A percentile compares a stretch with the other conserved stretches of the same genome.
Conservation (phyloP, 75 land plant species). For the Cunninghamia lanceolata region DNA sequence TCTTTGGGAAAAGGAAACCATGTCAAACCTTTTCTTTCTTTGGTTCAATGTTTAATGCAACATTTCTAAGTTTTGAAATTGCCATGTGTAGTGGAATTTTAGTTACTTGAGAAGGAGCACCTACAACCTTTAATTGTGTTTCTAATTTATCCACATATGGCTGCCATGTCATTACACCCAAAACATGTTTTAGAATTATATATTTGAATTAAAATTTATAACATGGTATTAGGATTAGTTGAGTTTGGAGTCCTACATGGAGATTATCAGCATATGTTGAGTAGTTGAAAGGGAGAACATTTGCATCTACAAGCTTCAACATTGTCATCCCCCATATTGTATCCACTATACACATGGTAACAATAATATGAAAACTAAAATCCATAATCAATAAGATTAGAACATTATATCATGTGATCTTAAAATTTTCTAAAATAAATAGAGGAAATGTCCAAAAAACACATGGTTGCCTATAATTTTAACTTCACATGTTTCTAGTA, state of each 20-base stretch:
- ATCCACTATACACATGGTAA: conserved; percentile 16
- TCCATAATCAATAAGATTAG: not conserved
- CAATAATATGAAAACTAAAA: not conserved
- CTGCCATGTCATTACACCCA: not conserved
- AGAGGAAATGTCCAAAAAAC: no score
- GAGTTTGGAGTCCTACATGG: conserved; percentile 29
- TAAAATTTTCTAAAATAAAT: no score
- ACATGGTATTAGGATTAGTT: not conserved
- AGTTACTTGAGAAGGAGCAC: not conserved
- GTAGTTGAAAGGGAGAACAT: conserved; percentile 68
- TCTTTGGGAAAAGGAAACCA: not conserved
- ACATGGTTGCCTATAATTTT: no score
- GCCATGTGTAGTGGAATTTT: conserved; percentile 1
- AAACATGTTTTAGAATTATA: not conserved
- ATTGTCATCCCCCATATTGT: conserved; percentile 76
- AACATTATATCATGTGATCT: no score
- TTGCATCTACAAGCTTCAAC: conserved; percentile 65
- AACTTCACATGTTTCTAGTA: not conserved
- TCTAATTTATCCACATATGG: not conserved
- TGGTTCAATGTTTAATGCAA: conserved; percentile 24
- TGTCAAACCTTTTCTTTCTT: conserved; percentile 4
- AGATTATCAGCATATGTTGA: conserved; percentile 60
- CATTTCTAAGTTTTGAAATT: not conserved
- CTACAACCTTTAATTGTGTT: not conserved
- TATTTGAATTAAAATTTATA: not conserved